Evolutionary conservation across 495 filamentous ascomycete species (phyloP).

Genomic region (Friedmanniomyces endolithicus): DNA sequence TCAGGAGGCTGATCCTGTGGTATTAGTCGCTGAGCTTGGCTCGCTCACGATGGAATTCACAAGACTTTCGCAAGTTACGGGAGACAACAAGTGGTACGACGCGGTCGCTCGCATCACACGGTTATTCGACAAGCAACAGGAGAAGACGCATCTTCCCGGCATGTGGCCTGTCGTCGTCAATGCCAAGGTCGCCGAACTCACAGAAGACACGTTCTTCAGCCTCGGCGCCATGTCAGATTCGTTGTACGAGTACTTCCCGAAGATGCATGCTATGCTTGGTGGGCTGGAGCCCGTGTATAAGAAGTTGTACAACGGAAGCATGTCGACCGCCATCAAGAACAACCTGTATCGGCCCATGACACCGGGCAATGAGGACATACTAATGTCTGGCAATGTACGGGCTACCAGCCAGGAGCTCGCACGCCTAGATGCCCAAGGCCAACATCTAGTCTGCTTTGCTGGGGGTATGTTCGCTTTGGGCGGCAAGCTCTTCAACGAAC

Average conservation of each 20-base stretch:
- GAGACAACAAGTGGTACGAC: slow-evolving; percentile 29
- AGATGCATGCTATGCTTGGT: slow-evolving; percentile 38
- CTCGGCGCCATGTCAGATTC: slow-evolving; percentile 30
- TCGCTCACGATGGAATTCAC: slow-evolving; percentile 31
- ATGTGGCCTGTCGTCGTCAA: slow-evolving; percentile 33
- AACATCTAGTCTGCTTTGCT: slow-evolving; percentile 51
- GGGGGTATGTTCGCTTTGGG: slow-evolving; percentile 49
- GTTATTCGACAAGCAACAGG: slow-evolving; percentile 26
- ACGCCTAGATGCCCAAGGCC: slow-evolving; percentile 31
- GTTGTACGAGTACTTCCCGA: slow-evolving; percentile 33
- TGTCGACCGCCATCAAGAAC: slow-evolving; percentile 26
- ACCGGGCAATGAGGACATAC: slow-evolving; percentile 26
- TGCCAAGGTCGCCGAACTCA: slow-evolving; percentile 32
- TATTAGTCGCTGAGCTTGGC: slow-evolving; percentile 32
- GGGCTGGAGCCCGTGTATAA: slow-evolving; percentile 22
- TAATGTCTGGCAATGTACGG: slow-evolving; percentile 27
- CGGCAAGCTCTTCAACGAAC: slow-evolving; percentile 45
- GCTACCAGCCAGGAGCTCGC: slow-evolving; percentile 5
- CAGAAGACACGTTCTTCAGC: slow-evolving; percentile 28
- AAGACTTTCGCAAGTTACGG: slow-evolving; percentile 27
- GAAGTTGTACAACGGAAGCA: slow-evolving; percentile 27
- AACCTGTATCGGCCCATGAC: slow-evolving; percentile 31
- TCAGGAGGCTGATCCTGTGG: slow-evolving; percentile 33
- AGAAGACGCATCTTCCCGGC: slow-evolving; percentile 28
- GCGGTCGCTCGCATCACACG: slow-evolving; percentile 25